Evolutionary conservation across 495 filamentous ascomycete genomes (phyloP), one percentile per base, ranked within the genome.

Genomic region (Daldinia loculata): DNA sequence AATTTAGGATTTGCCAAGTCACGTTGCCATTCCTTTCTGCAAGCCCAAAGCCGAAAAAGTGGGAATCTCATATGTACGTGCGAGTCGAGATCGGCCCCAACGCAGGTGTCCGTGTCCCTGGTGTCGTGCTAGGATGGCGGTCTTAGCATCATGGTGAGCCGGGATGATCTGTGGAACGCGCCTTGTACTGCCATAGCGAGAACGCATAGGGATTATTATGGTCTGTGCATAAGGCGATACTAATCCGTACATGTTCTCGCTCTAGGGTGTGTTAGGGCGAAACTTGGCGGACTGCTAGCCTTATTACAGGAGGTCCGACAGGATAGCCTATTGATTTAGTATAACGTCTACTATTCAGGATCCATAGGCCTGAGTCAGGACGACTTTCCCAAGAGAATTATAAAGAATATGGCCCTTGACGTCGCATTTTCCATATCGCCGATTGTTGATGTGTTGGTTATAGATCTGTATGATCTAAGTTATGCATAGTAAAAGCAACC

Each of bases 1-100:
- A 60, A 60, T 61, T 34, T 34, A 2, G 32, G 50, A 60, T 60
- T 65, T 69, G 59, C 66, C 66, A 69, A 69, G 66, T 41, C 56
- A 43, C 43, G 56, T 45, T 60, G 63, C 1, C 22, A 43, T 52
- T 24, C 29, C 27, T 48, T 65, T 41, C 62, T 57, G 53, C 55
- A 36, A 41, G 60, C 48, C 12, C n/a, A 39, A 63, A 59, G 51
- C 51, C 43, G 59, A 39, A 56, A 68, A 68, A 14, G 48, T 61
- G 65, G 64, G 24, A 48, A 61, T 36, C 15, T 43, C n/a, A 19
- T n/a, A 48, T 51, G 58, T 32, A 56, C 32, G 30, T 56, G 27
- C 53, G 27, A 22, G 29, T 56, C 29, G 53, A 34, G 53, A 56
- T 56, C 59, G 43, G 43, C 24, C 27, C 43, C n/a, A 27, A 29